Percentiles rank a stretch among this genome's conserved stretches.
These are phyloP conservation scores for Fusarium buxicola DNA, from an alignment of 2,329 filamentous ascomycete genomes.

Conservation along the genomic window DNA sequence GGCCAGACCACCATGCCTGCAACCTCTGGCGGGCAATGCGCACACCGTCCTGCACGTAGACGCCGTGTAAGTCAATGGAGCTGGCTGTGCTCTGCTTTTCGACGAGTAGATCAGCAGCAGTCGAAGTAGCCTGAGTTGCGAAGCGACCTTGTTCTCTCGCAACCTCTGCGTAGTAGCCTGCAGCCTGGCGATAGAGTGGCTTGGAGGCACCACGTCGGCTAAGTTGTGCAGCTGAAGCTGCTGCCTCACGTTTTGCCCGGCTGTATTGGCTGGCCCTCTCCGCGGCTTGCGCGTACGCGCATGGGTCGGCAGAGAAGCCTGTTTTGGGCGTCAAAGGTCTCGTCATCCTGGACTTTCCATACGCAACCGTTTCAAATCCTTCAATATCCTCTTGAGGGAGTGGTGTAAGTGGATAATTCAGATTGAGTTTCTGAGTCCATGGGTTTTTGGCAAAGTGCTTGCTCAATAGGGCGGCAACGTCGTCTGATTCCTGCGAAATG, in stretches of 20 bases:
- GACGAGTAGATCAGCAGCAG: constrained; percentile 77
- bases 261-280: constrained; percentile 45
- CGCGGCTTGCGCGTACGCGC: constrained; percentile 46
- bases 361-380: constrained; percentile 36
- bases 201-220: constrained; percentile 71
- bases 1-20: constrained; percentile 78
- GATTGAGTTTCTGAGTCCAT: constrained; percentile 51
- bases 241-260: constrained; percentile 49
- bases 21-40: constrained; percentile 78
- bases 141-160: constrained; percentile 72
- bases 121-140: constrained; percentile 69
- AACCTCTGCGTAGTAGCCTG: constrained; percentile 79
- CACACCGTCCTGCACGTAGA: constrained; percentile 83
- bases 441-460: constrained; percentile 56
- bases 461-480: constrained; percentile 57
- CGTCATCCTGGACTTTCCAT: constrained; percentile 26
- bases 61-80: constrained; percentile 83
- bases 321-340: constrained; percentile 6
- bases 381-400: constrained; percentile 50
- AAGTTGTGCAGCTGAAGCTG: constrained; percentile 55
- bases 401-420: constrained; percentile 55
- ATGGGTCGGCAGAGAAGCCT: constrained; percentile 10
- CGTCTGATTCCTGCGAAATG: constrained; percentile 51
- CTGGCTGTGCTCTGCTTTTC: constrained; percentile 70
- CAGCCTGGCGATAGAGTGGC: constrained; percentile 78